Conservation (phyloP, 371 early-diverging fungal genomes). For the Sporodiniella umbellata region DNA sequence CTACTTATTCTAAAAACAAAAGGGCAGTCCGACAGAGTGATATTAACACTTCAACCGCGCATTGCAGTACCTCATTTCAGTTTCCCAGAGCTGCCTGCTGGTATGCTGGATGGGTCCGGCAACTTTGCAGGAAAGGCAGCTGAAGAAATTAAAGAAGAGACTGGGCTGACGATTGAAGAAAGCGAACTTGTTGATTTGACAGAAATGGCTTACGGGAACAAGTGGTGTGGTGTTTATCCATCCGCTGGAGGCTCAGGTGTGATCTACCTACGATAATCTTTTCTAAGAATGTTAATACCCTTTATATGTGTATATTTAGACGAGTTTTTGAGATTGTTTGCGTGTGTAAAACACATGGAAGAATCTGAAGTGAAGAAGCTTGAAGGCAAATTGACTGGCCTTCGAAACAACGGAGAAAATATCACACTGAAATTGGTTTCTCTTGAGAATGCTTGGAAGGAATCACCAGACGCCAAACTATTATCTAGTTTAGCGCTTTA, state of each 20-base stretch:
- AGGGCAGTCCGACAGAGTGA: constrained; percentile 39
- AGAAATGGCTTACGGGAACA: constrained; percentile 45
- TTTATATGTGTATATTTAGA: constrained; percentile 37
- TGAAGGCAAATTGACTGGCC: constrained; percentile 67
- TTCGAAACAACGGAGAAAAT: constrained; percentile 75
- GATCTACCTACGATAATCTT: not conserved
- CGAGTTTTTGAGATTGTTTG: constrained; percentile 72
- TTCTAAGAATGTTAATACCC: not conserved
- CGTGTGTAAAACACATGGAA: constrained; percentile 60
- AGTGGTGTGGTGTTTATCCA: constrained; percentile 66
- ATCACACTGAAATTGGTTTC: constrained; percentile 67
- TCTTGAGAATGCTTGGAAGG: constrained; percentile 64
- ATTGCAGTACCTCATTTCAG: constrained; percentile 60
- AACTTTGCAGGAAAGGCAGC: constrained; percentile 71
- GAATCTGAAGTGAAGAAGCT: constrained; percentile 50
- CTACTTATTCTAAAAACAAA: constrained; percentile 58
- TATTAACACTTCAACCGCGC: constrained; percentile 77
- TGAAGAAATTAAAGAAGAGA: constrained; percentile 65
- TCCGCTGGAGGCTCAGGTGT: constrained; percentile 74
- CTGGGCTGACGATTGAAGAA: constrained; percentile 60
- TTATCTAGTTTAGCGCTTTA: constrained; percentile 69
- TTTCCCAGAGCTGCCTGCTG: constrained; percentile 80
- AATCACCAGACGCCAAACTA: constrained; percentile 70
- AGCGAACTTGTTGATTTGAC: constrained; percentile 70
- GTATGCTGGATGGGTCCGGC: constrained; percentile 81